Evolutionary conservation across 306 rosid species (phyloP).

Genomic region (Casuarina equisetifolia): DNA sequence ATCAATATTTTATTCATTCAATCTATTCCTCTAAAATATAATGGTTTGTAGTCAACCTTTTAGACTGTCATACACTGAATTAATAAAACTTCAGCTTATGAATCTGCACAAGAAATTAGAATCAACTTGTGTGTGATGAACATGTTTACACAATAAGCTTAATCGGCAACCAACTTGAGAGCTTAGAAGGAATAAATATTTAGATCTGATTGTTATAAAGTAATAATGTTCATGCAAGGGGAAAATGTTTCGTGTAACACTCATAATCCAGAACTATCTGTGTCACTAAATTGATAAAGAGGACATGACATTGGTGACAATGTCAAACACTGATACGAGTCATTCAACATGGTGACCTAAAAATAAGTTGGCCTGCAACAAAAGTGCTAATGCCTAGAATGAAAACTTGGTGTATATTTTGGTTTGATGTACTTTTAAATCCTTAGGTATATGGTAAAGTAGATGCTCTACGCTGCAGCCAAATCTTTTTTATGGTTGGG

Average conservation of each 20-base stretch:
- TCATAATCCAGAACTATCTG: not conserved
- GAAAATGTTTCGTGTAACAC: not conserved
- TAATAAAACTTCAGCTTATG: not conserved
- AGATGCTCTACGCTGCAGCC: not conserved
- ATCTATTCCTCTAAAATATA: not conserved
- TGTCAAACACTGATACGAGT: not conserved
- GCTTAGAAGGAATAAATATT: not conserved
- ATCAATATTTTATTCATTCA: not conserved
- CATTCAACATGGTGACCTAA: not conserved
- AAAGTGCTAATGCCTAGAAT: not conserved
- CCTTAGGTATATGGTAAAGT: not conserved
- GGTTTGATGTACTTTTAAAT: not conserved
- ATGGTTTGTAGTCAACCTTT: not conserved
- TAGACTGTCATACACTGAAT: not conserved
- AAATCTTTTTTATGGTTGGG: not conserved
- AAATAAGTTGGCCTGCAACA: not conserved
- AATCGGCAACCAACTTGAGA: not conserved
- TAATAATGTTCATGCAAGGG: not conserved
- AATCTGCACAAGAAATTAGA: not conserved
- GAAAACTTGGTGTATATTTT: not conserved
- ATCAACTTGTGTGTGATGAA: not conserved
- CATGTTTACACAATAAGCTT: not conserved
- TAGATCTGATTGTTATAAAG: not conserved
- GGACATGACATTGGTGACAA: not conserved
- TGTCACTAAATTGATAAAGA: not conserved